Evolutionary conservation across 1,284 basidiomycete species (phyloP).

Genomic region (Blastosporella zonata): DNA sequence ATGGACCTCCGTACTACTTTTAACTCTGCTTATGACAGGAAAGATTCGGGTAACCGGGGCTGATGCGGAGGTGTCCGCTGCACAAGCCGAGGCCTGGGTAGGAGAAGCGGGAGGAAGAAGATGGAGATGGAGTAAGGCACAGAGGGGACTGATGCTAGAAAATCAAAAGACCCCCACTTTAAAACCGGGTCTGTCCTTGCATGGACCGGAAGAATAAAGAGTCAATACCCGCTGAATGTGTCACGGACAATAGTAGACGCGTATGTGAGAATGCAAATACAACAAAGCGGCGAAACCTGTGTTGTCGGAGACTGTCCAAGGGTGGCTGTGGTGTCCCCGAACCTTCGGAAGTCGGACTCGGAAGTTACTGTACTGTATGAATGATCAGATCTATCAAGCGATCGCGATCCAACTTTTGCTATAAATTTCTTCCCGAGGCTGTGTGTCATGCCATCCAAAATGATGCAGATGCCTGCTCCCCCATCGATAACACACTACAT

Average conservation of each 20-base stretch:
- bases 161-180: constrained; percentile 5
- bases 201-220: not conserved
- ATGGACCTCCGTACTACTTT: constrained; percentile 17
- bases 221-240: constrained; percentile 2
- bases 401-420: constrained; percentile 6
- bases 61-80: constrained; percentile 11
- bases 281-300: constrained; percentile 13
- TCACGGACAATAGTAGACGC: constrained; percentile 8
- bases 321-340: constrained; percentile 10
- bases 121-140: constrained; percentile 13
- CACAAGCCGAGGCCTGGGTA: constrained; percentile 11
- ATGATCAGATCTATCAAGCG: constrained; percentile 14
- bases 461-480: not conserved
- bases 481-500: not conserved
- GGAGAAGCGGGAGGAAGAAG: constrained; percentile 7
- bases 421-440: constrained; percentile 11
- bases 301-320: constrained; percentile 9
- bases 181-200: constrained; percentile 4
- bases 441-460: constrained; percentile 8
- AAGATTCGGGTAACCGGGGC: constrained; percentile 7
- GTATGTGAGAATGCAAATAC: not conserved
- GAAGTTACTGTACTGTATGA: constrained; percentile 2
- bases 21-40: constrained; percentile 18
- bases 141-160: not conserved
- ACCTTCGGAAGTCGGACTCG: constrained; percentile 13